These are phyloP conservation scores for Volvox carteri DNA, from an alignment of 163 green algal genomes.

Conservation along the genomic window DNA sequence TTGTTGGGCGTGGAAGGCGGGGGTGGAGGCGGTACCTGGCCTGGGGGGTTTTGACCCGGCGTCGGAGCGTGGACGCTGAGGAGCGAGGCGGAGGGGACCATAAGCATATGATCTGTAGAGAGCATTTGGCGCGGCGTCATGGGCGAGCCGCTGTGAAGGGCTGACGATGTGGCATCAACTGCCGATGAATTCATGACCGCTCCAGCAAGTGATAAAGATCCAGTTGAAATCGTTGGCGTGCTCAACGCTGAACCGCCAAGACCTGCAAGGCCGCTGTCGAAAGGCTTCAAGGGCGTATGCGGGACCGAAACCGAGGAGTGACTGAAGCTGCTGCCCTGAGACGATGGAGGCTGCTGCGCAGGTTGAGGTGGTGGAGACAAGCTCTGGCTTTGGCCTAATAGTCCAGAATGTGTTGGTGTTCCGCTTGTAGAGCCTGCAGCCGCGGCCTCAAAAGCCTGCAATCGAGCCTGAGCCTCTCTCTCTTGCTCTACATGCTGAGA, in stretches of 20 bases:
- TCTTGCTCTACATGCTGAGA: slow-evolving; percentile 40
- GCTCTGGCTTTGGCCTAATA: slow-evolving; percentile 2
- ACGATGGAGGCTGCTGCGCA: neutral
- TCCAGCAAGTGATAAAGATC: neutral
- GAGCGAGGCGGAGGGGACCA: slow-evolving; percentile 18
- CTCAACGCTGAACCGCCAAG: slow-evolving; percentile 31
- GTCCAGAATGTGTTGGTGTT: neutral
- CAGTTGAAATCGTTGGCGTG: slow-evolving; percentile 38
- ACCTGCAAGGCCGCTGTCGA: slow-evolving; percentile 16
- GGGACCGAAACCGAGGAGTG: slow-evolving; percentile 32
- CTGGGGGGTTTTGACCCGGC: neutral
- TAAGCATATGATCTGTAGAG: slow-evolving; percentile 4
- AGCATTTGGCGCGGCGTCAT: slow-evolving; percentile 42
- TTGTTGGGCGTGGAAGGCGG: slow-evolving; percentile 33
- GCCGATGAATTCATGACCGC: neutral
- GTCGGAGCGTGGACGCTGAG: slow-evolving; percentile 30
- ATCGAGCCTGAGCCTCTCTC: slow-evolving; percentile 6
- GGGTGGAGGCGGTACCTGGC: neutral
- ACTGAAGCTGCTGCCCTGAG: neutral
- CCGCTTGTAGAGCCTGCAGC: neutral
- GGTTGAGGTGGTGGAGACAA: slow-evolving; percentile 6
- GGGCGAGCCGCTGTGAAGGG: slow-evolving; percentile 14
- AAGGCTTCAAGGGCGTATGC: slow-evolving; percentile 41
- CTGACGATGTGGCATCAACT: neutral
- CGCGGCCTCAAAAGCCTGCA: slow-evolving; percentile 37